Percentiles rank a stretch among this genome's conserved stretches.
Evolutionary conservation across 2,329 filamentous ascomycete species (phyloP).

Genomic region (Epichloe elymi): DNA sequence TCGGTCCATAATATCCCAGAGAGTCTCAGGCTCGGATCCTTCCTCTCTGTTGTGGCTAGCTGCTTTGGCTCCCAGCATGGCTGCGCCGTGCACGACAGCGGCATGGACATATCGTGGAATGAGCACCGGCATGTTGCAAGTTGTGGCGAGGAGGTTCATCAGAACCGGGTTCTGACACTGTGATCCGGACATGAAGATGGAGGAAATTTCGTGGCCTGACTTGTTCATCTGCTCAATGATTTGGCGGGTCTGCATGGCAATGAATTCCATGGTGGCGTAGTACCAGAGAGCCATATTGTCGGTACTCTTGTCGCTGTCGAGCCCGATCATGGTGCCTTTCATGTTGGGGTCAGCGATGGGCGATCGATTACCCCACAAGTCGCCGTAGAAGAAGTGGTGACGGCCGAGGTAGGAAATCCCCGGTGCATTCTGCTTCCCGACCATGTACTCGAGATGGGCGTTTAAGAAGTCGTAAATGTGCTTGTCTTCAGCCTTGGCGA

Average conservation of each 20-base stretch:
- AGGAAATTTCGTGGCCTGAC: constrained; percentile 72
- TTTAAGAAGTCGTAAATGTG: constrained; percentile 97
- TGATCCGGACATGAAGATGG: constrained; percentile 97
- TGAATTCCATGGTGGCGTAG: constrained; percentile 95
- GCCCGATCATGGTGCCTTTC: constrained; percentile 77
- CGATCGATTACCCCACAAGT: constrained; percentile 92
- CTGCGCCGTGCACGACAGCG: constrained; percentile 93
- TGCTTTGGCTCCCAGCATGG: constrained; percentile 97
- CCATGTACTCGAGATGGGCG: constrained; percentile 66
- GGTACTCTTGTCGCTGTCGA: constrained; percentile 75
- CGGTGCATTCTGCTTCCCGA: constrained; percentile 54
- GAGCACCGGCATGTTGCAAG: constrained; percentile 82
- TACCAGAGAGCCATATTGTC: constrained; percentile 85
- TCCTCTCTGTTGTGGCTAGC: constrained; percentile 60
- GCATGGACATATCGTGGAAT: constrained; percentile 91
- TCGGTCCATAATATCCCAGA: constrained; percentile 96
- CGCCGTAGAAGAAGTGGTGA: constrained; percentile 97
- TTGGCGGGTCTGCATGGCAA: constrained; percentile 89
- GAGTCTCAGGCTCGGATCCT: constrained; percentile 61
- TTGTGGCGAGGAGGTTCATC: constrained; percentile 82
- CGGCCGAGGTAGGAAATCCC: constrained; percentile 74
- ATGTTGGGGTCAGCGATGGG: constrained; percentile 88
- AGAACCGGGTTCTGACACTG: constrained; percentile 93
- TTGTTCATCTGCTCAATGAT: constrained; percentile 92
- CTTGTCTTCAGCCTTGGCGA: constrained; percentile 68